Percentiles rank a stretch among this genome's conserved stretches.
These are phyloP conservation scores for Mentha longifolia DNA, from an alignment of 257 asterid genomes.

Conservation along the genomic window DNA sequence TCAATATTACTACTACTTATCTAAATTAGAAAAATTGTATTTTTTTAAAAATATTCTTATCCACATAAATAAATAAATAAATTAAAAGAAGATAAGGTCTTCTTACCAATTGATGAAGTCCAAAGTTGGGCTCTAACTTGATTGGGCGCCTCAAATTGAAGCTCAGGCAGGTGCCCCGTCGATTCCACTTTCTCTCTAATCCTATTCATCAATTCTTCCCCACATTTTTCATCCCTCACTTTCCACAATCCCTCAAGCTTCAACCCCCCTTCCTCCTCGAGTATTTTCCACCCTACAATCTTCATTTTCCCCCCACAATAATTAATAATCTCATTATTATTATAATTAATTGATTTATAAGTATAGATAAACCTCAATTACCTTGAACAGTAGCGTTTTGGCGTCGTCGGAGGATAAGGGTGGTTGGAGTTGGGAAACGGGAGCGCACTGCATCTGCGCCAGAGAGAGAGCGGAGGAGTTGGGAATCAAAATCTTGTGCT, in stretches of 20 bases:
- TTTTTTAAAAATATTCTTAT: background rate
- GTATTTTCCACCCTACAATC: conserved; percentile 89
- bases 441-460: conserved; percentile 52
- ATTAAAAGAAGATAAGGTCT: background rate
- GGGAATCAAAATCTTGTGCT: conserved; percentile 89
- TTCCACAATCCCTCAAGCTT: conserved; percentile 79
- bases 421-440: conserved; percentile 49
- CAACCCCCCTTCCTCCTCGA: conserved; percentile 51
- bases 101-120: conserved; percentile 73
- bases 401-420: conserved; percentile 59
- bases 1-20: too few relatives aligned
- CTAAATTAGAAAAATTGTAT: too few relatives aligned
- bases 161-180: conserved; percentile 63
- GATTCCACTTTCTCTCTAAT: conserved; percentile 55
- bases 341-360: too few relatives aligned
- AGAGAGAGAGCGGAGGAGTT: conserved; percentile 69
- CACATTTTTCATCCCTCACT: conserved; percentile 69
- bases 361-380: background rate
- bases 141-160: conserved; percentile 68
- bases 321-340: too few relatives aligned
- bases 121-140: conserved; percentile 68
- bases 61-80: background rate
- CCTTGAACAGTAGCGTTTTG: conserved; percentile 68
- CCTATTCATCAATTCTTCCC: conserved; percentile 68
- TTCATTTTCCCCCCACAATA: background rate